phyloP scores from a whole-genome alignment of 441 rosid genomes.

The Aquilaria agallochum region DNA sequence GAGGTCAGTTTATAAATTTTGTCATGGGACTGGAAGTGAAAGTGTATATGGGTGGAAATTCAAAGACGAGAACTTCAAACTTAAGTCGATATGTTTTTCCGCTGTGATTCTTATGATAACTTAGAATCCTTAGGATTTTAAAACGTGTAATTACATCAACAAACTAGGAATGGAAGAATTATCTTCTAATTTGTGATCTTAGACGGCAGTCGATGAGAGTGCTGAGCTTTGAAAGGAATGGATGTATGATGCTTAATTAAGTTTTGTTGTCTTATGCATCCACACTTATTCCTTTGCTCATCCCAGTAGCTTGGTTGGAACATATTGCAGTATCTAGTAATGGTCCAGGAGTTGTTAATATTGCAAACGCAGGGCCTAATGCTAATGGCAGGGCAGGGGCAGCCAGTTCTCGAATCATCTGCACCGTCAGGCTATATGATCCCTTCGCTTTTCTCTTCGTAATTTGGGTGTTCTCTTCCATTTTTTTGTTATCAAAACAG shows the following conservation, averaged over 20 bases:
- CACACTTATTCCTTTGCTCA: neutral
- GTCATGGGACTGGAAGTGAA: constrained; percentile 98
- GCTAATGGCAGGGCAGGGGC: constrained; percentile 50
- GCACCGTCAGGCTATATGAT: constrained; percentile 78
- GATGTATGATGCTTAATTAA: no score
- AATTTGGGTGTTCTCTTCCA: no score
- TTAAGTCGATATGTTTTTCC: constrained; percentile 42
- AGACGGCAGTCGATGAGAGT: no score
- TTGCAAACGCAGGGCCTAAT: constrained; percentile 99
- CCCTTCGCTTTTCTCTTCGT: neutral
- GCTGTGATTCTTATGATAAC: no score
- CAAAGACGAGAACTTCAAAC: constrained; percentile 93
- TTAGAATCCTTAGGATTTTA: no score
- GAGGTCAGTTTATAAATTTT: no score
- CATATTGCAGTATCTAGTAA: constrained; percentile 69
- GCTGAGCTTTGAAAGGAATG: no score
- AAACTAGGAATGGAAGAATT: no score
- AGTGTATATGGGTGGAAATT: constrained; percentile 93
- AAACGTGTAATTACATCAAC: no score
- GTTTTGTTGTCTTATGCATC: neutral
- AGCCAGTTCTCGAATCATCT: constrained; percentile 77
- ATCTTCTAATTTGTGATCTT: no score
- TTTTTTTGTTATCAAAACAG: no score
- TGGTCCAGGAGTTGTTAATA: constrained; percentile 92
- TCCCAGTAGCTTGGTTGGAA: neutral